These are phyloP conservation scores for Stentor coeruleus DNA, from an alignment of 73 alveolate genomes.

Conservation along the genomic window DNA sequence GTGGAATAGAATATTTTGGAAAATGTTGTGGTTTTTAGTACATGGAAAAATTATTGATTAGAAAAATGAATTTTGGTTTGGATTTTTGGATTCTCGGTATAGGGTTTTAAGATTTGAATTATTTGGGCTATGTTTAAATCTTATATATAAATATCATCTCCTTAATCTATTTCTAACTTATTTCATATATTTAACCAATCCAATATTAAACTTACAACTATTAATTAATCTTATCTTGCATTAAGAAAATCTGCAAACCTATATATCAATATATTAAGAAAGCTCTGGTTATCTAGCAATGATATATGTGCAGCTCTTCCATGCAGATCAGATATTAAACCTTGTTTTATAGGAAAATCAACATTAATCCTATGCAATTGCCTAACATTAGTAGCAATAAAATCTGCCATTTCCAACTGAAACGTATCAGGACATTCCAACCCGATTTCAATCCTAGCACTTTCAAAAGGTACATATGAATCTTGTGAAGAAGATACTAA, in stretches of 20 bases:
- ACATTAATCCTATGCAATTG: neutral
- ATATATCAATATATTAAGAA: conserved; percentile 75
- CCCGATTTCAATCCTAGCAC: conserved; percentile 62
- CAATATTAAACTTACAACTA: too few species aligned
- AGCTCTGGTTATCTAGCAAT: conserved; percentile 78
- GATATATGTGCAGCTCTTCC: conserved; percentile 97
- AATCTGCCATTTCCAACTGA: neutral
- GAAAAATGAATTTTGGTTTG: too few species aligned
- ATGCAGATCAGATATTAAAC: conserved; percentile 69
- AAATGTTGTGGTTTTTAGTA: too few species aligned
- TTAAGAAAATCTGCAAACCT: conserved; percentile 11
- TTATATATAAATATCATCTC: too few species aligned
- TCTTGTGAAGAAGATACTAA: conserved; percentile 85
- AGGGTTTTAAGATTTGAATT: too few species aligned
- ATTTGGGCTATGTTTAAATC: too few species aligned
- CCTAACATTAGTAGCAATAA: neutral
- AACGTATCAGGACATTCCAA: neutral
- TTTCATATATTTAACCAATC: too few species aligned
- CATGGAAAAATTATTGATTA: too few species aligned
- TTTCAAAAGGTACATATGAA: conserved; percentile 89
- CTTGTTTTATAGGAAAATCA: neutral
- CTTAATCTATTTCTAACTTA: too few species aligned
- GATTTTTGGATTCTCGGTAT: too few species aligned
- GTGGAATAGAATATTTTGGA: too few species aligned
- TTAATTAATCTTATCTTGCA: neutral